Evolutionary conservation across 176 grass and related monocot species (phyloP).

Genomic region (Zoysia pacifica): DNA sequence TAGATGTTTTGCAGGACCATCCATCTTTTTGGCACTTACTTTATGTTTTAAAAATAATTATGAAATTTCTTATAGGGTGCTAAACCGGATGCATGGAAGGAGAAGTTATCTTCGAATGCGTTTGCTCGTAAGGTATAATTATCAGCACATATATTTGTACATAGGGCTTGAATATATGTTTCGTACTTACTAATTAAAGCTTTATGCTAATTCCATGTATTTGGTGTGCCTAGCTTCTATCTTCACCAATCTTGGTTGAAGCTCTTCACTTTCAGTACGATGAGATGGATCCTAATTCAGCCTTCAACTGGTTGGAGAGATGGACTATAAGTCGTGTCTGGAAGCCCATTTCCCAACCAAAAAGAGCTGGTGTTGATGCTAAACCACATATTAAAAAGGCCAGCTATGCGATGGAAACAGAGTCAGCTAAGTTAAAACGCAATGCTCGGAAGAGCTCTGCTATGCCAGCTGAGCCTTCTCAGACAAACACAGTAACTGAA

Average conservation of each 20-base stretch:
- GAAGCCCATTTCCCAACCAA: constrained; percentile 60
- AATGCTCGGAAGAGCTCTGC: constrained; percentile 59
- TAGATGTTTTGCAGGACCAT: not conserved
- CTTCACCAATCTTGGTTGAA: constrained; percentile 58
- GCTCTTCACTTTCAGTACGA: constrained; percentile 80
- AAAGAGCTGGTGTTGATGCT: constrained; percentile 54
- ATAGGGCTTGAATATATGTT: constrained; percentile 6
- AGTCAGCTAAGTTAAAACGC: constrained; percentile 84
- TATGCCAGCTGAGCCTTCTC: constrained; percentile 45
- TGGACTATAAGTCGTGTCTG: constrained; percentile 72
- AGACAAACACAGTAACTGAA: constrained; percentile 47
- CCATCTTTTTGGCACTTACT: not conserved
- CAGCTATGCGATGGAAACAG: constrained; percentile 80
- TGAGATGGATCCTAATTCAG: constrained; percentile 77
- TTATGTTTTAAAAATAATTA: not conserved
- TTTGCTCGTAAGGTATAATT: constrained; percentile 65
- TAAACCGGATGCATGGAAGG: constrained; percentile 64
- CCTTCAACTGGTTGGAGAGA: constrained; percentile 80
- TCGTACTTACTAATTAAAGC: not conserved
- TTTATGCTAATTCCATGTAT: constrained; percentile 8
- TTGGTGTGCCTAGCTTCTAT: constrained; percentile 65
- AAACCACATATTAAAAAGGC: constrained; percentile 57
- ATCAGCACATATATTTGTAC: constrained; percentile 13
- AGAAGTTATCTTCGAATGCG: constrained; percentile 57
- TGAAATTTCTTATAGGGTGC: constrained; percentile 42